Percentiles rank a stretch among this genome's conserved stretches.
Conservation (phyloP, 148 eudicot genomes). For the Rhododendron ovatum region DNA sequence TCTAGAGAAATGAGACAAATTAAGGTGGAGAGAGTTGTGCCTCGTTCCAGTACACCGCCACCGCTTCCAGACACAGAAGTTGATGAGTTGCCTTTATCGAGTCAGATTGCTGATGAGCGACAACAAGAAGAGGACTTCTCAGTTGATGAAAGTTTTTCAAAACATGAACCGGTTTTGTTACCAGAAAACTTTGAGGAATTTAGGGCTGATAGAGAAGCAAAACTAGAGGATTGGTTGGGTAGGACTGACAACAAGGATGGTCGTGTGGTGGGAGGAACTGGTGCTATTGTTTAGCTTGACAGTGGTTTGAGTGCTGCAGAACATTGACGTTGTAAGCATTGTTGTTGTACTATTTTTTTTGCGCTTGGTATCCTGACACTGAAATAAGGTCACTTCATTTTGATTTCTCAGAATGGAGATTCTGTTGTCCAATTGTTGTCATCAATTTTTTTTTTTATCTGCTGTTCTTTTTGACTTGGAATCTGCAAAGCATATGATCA, state of each 20-base stretch:
- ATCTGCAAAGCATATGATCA: neutral
- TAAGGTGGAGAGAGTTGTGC: slow-evolving; percentile 14
- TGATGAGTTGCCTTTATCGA: slow-evolving; percentile 47
- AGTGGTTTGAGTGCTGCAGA: neutral
- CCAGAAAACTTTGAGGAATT: slow-evolving; percentile 53
- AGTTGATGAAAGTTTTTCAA: slow-evolving; percentile 10
- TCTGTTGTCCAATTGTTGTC: neutral
- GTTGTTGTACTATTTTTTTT: neutral
- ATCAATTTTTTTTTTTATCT: neutral
- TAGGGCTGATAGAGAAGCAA: slow-evolving; percentile 65
- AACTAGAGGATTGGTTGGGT: slow-evolving; percentile 67
- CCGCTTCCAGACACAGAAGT: slow-evolving; percentile 14
- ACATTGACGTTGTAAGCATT: neutral
- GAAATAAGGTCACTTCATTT: neutral
- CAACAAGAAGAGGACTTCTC: slow-evolving; percentile 26
- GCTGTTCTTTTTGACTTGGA: neutral
- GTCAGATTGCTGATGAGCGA: slow-evolving; percentile 28
- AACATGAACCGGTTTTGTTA: slow-evolving; percentile 15
- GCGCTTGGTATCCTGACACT: neutral
- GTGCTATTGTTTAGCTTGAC: slow-evolving; percentile 10
- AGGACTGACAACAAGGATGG: slow-evolving; percentile 11
- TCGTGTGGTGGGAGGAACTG: neutral
- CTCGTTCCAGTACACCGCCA: neutral
- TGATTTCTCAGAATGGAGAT: neutral
- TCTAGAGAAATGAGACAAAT: slow-evolving; percentile 17